Conservation (phyloP, 140 eudicot species). For the Anethum foeniculum region DNA sequence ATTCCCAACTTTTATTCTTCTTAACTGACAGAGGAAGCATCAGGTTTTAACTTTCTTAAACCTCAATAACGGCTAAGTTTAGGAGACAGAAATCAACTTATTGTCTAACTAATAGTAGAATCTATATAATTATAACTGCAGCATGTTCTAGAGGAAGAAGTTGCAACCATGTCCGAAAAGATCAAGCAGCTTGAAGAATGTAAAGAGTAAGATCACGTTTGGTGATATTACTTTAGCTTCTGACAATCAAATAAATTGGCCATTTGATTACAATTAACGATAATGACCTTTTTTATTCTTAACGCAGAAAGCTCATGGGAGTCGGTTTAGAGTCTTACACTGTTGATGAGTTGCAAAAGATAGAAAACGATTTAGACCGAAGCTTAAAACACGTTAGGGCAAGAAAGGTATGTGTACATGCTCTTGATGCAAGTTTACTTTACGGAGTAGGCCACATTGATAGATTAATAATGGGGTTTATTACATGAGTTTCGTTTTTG, state of each 20-base stretch:
- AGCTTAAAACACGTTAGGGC: conserved; percentile 34
- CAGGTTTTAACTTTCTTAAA: background rate
- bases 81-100: background rate
- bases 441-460: background rate
- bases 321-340: conserved; percentile 32
- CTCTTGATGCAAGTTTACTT: background rate
- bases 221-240: background rate
- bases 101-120: background rate
- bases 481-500: background rate
- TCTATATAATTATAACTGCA: conserved; percentile 9
- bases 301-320: conserved; percentile 44
- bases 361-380: conserved; percentile 33
- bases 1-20: too few species aligned
- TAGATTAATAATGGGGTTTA: background rate
- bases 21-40: too few species aligned
- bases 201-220: conserved; percentile 18
- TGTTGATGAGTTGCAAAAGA: conserved; percentile 27
- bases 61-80: background rate
- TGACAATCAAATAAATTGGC: background rate
- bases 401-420: conserved; percentile 28
- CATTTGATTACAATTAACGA: background rate
- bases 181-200: conserved; percentile 26
- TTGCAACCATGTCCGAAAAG: conserved; percentile 22
- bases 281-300: too few species aligned
- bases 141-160: conserved; percentile 25